phyloP scores from a whole-genome alignment of 768 basidiomycete genomes.

The Phaffia tasmanica region DNA sequence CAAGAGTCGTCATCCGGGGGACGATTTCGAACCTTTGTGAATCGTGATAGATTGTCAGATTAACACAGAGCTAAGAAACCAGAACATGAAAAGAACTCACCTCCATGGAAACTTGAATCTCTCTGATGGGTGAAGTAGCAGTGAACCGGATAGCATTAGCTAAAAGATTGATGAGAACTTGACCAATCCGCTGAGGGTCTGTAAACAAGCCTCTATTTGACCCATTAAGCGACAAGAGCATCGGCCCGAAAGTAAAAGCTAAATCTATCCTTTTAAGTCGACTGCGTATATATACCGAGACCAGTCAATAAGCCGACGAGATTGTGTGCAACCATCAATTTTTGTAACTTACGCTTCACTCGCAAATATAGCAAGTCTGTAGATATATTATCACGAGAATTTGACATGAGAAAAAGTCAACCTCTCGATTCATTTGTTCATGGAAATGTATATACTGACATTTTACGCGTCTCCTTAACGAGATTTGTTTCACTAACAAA shows the following conservation, averaged over 20 bases:
- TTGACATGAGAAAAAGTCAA: no score
- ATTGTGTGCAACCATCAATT: no score
- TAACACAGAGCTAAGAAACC: no score
- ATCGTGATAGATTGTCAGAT: background rate
- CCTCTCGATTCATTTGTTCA: no score
- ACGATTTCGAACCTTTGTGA: conserved; percentile 21
- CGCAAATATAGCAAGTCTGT: conserved; percentile 39
- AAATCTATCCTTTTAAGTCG: conserved; percentile 38
- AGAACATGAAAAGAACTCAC: conserved; percentile 24
- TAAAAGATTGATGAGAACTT: conserved; percentile 34
- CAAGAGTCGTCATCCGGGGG: conserved; percentile 35
- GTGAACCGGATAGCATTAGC: conserved; percentile 36
- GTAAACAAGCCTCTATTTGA: conserved; percentile 29
- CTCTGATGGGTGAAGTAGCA: conserved; percentile 26
- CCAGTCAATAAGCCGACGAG: background rate
- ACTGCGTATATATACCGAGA: background rate
- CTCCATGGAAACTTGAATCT: conserved; percentile 37
- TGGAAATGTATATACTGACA: no score
- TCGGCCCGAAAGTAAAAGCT: conserved; percentile 35
- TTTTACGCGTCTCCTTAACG: no score
- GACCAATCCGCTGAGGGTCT: conserved; percentile 13
- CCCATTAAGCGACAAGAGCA: conserved; percentile 30
- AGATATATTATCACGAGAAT: no score
- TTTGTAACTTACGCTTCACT: conserved; percentile 35
- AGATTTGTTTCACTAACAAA: no score